Conservation (phyloP, 306 rosid species). For the Fragaria nilgerrensis region DNA sequence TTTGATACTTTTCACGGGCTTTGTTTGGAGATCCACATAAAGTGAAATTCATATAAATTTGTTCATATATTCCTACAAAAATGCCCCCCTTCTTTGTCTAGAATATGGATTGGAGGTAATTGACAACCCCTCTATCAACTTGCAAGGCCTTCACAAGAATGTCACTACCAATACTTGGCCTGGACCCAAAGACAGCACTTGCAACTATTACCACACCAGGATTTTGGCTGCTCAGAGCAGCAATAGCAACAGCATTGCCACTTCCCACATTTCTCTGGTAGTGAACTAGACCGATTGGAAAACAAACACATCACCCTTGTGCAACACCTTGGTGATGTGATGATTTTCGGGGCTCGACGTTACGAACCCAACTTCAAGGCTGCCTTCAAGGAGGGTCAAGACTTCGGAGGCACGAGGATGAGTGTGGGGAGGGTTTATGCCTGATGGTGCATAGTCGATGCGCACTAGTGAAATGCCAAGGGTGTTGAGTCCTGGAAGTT, state of each 20-base stretch:
- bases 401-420: conserved; percentile 45
- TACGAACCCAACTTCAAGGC: conserved; percentile 36
- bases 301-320: conserved; percentile 42
- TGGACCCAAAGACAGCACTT: conserved; percentile 35
- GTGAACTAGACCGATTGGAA: conserved; percentile 36
- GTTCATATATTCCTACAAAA: background rate
- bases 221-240: conserved; percentile 42
- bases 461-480: conserved; percentile 36
- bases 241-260: conserved; percentile 27
- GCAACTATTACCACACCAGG: conserved; percentile 32
- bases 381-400: conserved; percentile 36
- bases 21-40: background rate
- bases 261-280: conserved; percentile 35
- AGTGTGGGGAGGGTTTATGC: conserved; percentile 44
- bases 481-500: conserved; percentile 40
- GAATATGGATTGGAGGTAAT: conserved; percentile 28
- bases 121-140: conserved; percentile 28
- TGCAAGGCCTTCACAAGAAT: conserved; percentile 33
- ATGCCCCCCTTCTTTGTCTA: background rate
- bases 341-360: conserved; percentile 32
- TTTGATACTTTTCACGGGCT: background rate
- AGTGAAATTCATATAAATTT: background rate
- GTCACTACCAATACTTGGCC: conserved; percentile 22
- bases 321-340: conserved; percentile 31
- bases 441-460: conserved; percentile 30